Percentiles rank a stretch among this genome's conserved stretches.
Conservation (phyloP, 495 filamentous ascomycete species). For the Xylaria grammica region DNA sequence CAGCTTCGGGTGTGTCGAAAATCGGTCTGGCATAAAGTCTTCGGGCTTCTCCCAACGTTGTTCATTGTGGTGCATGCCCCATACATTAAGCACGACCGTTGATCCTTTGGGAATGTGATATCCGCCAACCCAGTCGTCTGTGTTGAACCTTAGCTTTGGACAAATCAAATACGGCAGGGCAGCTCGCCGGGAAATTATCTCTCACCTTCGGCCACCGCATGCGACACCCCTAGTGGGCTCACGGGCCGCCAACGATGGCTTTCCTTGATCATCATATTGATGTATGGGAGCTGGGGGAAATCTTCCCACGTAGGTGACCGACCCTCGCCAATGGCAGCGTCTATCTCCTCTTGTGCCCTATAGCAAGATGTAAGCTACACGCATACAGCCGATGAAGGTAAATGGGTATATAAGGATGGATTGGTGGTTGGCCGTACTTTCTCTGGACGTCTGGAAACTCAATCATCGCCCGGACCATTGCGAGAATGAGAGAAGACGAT, state of each 20-base stretch:
- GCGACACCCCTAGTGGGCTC: conserved; percentile 38
- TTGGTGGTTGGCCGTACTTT: no score
- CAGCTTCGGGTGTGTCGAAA: conserved; percentile 41
- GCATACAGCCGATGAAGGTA: no score
- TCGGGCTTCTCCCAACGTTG: conserved; percentile 43
- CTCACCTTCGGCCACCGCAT: conserved; percentile 34
- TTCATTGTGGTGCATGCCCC: conserved; percentile 41
- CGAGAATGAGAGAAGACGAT: conserved; percentile 37
- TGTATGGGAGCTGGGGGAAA: conserved; percentile 47
- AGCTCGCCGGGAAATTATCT: no score
- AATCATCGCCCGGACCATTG: conserved; percentile 53
- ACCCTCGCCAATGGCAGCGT: conserved; percentile 37
- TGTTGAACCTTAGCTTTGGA: no score
- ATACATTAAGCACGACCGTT: conserved; percentile 48
- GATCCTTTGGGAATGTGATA: conserved; percentile 50
- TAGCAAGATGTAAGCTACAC: no score
- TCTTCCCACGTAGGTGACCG: conserved; percentile 45
- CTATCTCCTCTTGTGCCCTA: conserved; percentile 34
- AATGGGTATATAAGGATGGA: conserved; percentile 16
- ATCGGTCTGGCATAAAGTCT: conserved; percentile 48
- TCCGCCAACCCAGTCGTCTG: conserved; percentile 48
- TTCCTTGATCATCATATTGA: conserved; percentile 48
- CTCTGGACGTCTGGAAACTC: conserved; percentile 44
- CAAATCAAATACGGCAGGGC: no score
- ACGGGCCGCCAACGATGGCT: conserved; percentile 45